Percentiles rank a stretch among this genome's conserved stretches.
phyloP scores from a whole-genome alignment of 202 grass and related monocot species.

The Schoenoplectus triqueter region DNA sequence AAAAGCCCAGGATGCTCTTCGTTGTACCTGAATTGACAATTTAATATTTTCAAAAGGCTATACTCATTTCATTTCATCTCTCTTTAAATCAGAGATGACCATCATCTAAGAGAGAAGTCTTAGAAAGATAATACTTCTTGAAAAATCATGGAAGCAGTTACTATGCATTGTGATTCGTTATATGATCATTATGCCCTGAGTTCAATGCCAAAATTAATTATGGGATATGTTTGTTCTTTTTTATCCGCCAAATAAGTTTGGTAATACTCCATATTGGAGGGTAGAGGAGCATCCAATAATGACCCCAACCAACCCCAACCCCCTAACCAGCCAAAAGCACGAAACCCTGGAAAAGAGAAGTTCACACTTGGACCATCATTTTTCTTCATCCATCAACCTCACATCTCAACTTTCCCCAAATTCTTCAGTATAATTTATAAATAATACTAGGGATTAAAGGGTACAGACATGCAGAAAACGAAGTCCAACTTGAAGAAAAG shows the following conservation, averaged over 20 bases:
- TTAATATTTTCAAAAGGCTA: background rate
- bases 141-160: background rate
- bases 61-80: background rate
- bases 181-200: no score
- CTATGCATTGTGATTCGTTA: no score
- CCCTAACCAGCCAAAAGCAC: no score
- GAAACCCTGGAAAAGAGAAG: no score
- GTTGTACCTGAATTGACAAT: constrained; percentile 28
- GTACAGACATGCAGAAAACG: background rate
- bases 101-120: constrained; percentile 5
- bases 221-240: no score
- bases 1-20: constrained; percentile 23
- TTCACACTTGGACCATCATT: no score
- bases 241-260: no score
- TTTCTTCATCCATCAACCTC: background rate
- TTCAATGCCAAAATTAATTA: no score
- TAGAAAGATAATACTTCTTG: background rate
- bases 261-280: no score
- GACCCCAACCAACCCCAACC: no score
- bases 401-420: background rate
- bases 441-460: background rate
- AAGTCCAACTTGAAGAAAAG: background rate
- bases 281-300: no score
- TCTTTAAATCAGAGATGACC: background rate
- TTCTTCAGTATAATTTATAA: background rate